Base-by-base conservation (phyloP, 768 basidiomycete genomes). In the Austroboletus eburneus region DNA sequence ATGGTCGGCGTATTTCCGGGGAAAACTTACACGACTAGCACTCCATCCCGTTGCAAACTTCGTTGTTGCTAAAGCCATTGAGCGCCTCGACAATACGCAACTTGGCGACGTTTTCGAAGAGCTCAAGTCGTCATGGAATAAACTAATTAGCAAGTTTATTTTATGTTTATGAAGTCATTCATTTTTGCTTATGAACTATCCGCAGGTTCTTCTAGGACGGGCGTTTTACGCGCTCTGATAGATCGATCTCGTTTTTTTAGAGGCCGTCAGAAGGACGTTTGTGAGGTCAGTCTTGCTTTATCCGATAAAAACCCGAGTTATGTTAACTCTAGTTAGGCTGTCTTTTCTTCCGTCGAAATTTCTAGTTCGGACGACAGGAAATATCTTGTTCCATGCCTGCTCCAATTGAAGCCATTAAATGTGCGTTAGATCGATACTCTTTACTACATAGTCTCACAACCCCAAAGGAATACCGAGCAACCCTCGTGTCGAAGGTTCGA, bases 31-130 rank as follows among this genome's bases (percentile, higher is more conserved):
- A 3, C 78, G 85, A 46, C 71, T 96, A 23, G 83, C 87, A 16
- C 71, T 76, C 17, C 95, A 99, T 65, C 91, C 94, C 3, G 87
- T 94, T 2, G 92, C 90, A 12, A 99, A 98, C 61, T 99, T 92
- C 57, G 93, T 97, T 18, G 73, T 93, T 5, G 86, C 93, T 1
- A 85, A 82, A 62, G 87, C 85, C 1, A 54, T 94, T 22, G 79
- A 80, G 41, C 73, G 89, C 38, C 63, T 83, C 12, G 70, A 76
- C n/a, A 70, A 66, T 16, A 66, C 69, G 4, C 80, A 87, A 50
- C 61, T 97, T 27, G 62, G 64, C 1, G 71, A 68, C 5, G 72
- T 79, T 14, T 74, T 83, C 37, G 56, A 65, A n/a, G 89, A 92
- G 57, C 69, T 93, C 27, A 64, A 70, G 38, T 71, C 64, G 29